Percentiles rank a stretch among this genome's conserved stretches.
phyloP scores from a whole-genome alignment of 2,329 filamentous ascomycete genomes.

The Monilinia vaccinii-corymbosi region DNA sequence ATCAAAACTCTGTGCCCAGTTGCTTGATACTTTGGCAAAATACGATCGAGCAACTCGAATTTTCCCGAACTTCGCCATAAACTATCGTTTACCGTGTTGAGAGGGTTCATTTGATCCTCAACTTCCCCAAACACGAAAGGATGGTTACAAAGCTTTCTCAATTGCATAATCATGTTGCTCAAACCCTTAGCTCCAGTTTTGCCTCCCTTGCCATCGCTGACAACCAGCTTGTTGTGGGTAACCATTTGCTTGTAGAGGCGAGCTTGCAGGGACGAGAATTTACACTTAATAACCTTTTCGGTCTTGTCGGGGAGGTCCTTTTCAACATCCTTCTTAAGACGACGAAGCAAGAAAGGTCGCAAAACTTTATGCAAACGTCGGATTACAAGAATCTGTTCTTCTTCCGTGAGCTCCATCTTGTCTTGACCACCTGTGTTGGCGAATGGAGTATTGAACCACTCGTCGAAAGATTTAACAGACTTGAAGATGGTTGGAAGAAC shows the following conservation, averaged over 20 bases:
- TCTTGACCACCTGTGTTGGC: constrained; percentile 97
- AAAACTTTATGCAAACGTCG: constrained; percentile 96
- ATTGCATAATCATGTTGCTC: constrained; percentile 99
- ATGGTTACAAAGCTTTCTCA: constrained; percentile 97
- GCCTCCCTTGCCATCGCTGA: constrained; percentile 90
- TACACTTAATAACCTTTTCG: constrained; percentile 98
- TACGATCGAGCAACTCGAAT: constrained; percentile 87
- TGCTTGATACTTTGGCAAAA: constrained; percentile 85
- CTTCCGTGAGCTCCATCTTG: constrained; percentile 98
- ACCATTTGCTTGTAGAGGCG: constrained; percentile 97
- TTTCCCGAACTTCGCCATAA: constrained; percentile 95
- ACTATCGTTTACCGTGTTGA: constrained; percentile 79
- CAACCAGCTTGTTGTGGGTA: constrained; percentile 86
- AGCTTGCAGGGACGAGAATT: constrained; percentile 87
- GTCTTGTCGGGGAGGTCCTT: constrained; percentile 98
- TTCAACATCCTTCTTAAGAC: constrained; percentile 98
- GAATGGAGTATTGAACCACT: constrained; percentile 99
- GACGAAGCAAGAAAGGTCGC: constrained; percentile 90
- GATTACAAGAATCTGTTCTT: constrained; percentile 98
- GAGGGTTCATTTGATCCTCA: constrained; percentile 95
- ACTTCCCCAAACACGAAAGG: constrained; percentile 98
- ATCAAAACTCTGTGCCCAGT: constrained; percentile 94
- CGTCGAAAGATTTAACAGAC: constrained; percentile 95
- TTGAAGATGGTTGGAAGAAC: constrained; percentile 98
- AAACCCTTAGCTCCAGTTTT: constrained; percentile 90